Conservation (phyloP, 1,139 yeast species). For the Yamadazyma dendronema region DNA sequence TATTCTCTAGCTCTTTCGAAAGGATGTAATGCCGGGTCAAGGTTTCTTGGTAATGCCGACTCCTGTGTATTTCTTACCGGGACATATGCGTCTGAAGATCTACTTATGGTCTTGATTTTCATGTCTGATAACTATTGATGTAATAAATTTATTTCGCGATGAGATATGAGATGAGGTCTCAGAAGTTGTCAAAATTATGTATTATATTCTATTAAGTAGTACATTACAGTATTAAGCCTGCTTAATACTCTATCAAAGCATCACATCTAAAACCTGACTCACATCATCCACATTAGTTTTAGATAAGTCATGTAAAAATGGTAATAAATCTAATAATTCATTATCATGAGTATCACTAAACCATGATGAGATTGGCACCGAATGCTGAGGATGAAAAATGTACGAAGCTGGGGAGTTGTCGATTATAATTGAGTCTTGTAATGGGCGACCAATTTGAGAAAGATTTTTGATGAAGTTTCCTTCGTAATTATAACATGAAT, state of each 20-base stretch:
- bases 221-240: conserved; percentile 13
- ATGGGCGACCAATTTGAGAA: conserved; percentile 90
- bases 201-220: conserved; percentile 1
- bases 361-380: conserved; percentile 98
- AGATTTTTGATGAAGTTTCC: conserved; percentile 94
- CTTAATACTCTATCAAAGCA: conserved; percentile 15
- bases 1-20: conserved; percentile 97
- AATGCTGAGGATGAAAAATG: conserved; percentile 95
- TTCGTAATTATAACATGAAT: conserved; percentile 60
- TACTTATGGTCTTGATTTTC: conserved; percentile 62
- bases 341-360: conserved; percentile 97
- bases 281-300: conserved; percentile 72
- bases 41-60: conserved; percentile 80
- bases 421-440: conserved; percentile 79
- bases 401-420: conserved; percentile 98
- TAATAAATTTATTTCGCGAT: neutral
- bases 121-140: conserved; percentile 8
- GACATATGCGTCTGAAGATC: conserved; percentile 88
- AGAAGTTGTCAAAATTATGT: neutral
- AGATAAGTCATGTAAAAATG: conserved; percentile 84
- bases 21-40: conserved; percentile 94
- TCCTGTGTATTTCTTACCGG: conserved; percentile 92
- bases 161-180: neutral
- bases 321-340: conserved; percentile 86
- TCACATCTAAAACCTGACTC: conserved; percentile 75